Conservation (phyloP, 164 flowering plant species). For the Tetracentron sinense region DNA sequence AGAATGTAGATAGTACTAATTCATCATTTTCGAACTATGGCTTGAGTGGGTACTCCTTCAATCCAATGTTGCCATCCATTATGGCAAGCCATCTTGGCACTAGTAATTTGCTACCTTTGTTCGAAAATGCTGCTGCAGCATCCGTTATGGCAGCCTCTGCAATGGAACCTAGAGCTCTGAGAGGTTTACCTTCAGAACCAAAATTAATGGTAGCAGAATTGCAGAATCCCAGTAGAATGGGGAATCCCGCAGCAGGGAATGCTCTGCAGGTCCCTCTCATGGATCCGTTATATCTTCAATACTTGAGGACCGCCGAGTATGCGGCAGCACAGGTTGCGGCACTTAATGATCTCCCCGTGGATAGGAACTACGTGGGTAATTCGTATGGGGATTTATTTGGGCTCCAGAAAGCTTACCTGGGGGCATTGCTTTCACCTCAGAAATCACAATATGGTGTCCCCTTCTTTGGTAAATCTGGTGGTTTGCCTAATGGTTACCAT, state of each 20-base stretch:
- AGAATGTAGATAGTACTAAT: constrained; percentile 35
- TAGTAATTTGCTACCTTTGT: constrained; percentile 52
- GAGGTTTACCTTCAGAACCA: constrained; percentile 41
- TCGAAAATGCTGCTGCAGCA: constrained; percentile 56
- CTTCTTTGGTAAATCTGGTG: constrained; percentile 48
- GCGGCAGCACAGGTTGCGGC: constrained; percentile 56
- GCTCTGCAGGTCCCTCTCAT: constrained; percentile 39
- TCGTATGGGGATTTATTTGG: constrained; percentile 52
- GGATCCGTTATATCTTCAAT: constrained; percentile 73
- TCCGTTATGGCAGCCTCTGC: constrained; percentile 49
- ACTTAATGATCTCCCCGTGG: constrained; percentile 46
- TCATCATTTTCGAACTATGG: constrained; percentile 48
- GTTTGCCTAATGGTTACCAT: constrained; percentile 48
- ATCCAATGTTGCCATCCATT: constrained; percentile 56
- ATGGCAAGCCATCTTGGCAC: constrained; percentile 50
- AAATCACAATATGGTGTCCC: constrained; percentile 64
- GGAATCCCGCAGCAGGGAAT: constrained; percentile 42
- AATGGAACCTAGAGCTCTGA: constrained; percentile 51
- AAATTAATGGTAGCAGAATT: constrained; percentile 51
- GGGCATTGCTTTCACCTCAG: constrained; percentile 51
- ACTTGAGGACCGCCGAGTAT: constrained; percentile 59
- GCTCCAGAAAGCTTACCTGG: constrained; percentile 79
- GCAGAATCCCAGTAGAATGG: constrained; percentile 45
- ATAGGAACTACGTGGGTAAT: constrained; percentile 47
- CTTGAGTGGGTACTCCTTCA: constrained; percentile 43